These are phyloP conservation scores for Fusarium sp. DNA, from an alignment of 2,329 filamentous ascomycete species.

Conservation along the genomic window DNA sequence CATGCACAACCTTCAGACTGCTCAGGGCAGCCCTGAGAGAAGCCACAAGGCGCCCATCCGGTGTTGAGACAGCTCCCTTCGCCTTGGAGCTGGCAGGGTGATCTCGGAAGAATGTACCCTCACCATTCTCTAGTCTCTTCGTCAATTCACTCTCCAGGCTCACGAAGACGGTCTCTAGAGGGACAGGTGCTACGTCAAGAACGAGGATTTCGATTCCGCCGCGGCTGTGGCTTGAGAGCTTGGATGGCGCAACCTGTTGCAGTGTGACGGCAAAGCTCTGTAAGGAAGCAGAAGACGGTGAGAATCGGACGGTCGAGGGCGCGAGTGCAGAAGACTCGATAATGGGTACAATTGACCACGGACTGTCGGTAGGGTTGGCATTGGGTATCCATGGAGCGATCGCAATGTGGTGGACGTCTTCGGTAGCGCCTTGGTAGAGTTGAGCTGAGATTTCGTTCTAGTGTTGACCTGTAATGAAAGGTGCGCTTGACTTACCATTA, in stretches of 20 bases:
- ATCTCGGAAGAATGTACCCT: constrained; percentile 82
- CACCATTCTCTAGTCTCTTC: constrained; percentile 82
- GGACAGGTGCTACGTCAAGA: constrained; percentile 81
- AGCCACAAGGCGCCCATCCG: constrained; percentile 70
- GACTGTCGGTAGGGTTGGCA: constrained; percentile 67
- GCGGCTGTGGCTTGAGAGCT: constrained; percentile 77
- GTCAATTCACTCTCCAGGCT: constrained; percentile 85
- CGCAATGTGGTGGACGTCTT: constrained; percentile 71
- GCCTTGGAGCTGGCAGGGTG: constrained; percentile 60
- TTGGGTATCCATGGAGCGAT: constrained; percentile 79
- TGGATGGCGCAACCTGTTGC: constrained; percentile 79
- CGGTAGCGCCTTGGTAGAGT: constrained; percentile 36
- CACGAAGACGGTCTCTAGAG: constrained; percentile 87
- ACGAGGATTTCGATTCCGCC: constrained; percentile 86
- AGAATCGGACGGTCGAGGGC: constrained; percentile 83
- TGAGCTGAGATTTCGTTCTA: constrained; percentile 13
- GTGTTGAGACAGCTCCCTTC: constrained; percentile 52
- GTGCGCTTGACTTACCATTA: constrained; percentile 58
- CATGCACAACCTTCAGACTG: constrained; percentile 80
- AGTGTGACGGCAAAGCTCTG: constrained; percentile 83
- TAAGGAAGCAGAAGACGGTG: constrained; percentile 76
- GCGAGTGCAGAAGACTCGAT: constrained; percentile 72
- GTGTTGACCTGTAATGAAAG: neutral
- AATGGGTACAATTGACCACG: constrained; percentile 89
- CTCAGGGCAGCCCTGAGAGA: constrained; percentile 81